Percentiles rank a stretch among this genome's conserved stretches.
These are phyloP conservation scores for Penicillium steckii DNA, from an alignment of 495 filamentous ascomycete species.

Conservation along the genomic window DNA sequence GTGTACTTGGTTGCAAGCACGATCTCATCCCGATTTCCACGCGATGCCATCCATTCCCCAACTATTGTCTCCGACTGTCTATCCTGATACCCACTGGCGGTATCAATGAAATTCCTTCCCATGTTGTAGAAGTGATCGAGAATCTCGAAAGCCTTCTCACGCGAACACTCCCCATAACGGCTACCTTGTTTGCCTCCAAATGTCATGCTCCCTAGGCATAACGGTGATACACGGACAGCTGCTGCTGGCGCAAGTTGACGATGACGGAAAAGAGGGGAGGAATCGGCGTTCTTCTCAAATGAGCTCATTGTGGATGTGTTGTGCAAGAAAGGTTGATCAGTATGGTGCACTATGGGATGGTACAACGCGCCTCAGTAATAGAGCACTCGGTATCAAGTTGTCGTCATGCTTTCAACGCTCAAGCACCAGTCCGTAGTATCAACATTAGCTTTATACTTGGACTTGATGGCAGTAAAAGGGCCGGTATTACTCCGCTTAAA, in stretches of 20 bases:
- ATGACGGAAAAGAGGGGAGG: too few relatives aligned
- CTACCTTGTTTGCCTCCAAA: slow-evolving; percentile 43
- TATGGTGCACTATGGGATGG: too few relatives aligned
- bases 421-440: too few relatives aligned
- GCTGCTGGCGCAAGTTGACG: slow-evolving; percentile 57
- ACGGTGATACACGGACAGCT: slow-evolving; percentile 53
- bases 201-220: slow-evolving; percentile 61
- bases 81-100: slow-evolving; percentile 62
- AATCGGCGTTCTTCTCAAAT: too few relatives aligned
- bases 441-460: too few relatives aligned
- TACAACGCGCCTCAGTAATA: too few relatives aligned
- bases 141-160: slow-evolving; percentile 53
- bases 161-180: slow-evolving; percentile 48
- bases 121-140: slow-evolving; percentile 61
- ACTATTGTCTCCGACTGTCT: slow-evolving; percentile 66
- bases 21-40: slow-evolving; percentile 54
- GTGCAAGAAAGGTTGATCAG: too few relatives aligned
- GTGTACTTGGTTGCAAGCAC: slow-evolving; percentile 76
- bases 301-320: too few relatives aligned
- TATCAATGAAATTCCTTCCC: slow-evolving; percentile 73
- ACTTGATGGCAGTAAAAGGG: too few relatives aligned
- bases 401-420: too few relatives aligned
- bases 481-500: too few relatives aligned
- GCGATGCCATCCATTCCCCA: slow-evolving; percentile 69
- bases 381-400: too few relatives aligned